These are phyloP conservation scores for Prunus dulcis DNA, from an alignment of 306 rosid species.

Conservation along the genomic window DNA sequence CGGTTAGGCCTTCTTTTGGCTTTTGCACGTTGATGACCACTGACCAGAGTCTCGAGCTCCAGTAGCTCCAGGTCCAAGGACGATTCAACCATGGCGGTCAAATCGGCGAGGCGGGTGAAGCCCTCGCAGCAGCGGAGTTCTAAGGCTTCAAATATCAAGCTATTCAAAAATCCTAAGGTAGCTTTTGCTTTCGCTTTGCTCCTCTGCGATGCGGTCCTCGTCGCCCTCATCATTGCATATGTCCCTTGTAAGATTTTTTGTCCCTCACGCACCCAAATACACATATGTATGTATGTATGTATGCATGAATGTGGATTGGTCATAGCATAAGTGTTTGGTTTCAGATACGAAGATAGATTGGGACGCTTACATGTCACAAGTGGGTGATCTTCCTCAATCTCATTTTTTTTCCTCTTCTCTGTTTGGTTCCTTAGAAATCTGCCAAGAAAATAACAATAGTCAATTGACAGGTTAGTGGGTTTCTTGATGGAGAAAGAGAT, in stretches of 20 bases:
- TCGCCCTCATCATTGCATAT: slow-evolving; percentile 60
- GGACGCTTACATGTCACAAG: slow-evolving; percentile 99
- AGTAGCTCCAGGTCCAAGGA: slow-evolving; percentile 1
- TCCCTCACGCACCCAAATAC: neutral
- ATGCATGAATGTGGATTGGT: neutral
- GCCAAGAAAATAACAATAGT: neutral
- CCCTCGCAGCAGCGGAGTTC: slow-evolving; percentile 25
- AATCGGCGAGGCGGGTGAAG: slow-evolving; percentile 39
- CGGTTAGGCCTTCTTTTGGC: neutral
- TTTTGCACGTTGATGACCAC: neutral
- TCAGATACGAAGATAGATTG: slow-evolving; percentile 96
- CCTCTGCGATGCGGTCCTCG: slow-evolving; percentile 54
- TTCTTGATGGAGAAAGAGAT: slow-evolving; percentile 82
- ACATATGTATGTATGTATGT: neutral
- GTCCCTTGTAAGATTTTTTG: slow-evolving; percentile 62
- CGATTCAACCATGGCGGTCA: slow-evolving; percentile 46
- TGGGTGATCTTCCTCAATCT: neutral
- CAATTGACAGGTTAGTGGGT: slow-evolving; percentile 51
- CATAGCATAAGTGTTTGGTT: slow-evolving; percentile 11
- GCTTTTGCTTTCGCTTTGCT: slow-evolving; percentile 51
- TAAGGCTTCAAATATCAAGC: neutral
- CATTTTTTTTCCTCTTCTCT: neutral
- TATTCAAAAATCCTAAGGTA: slow-evolving; percentile 33
- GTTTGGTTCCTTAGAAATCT: neutral
- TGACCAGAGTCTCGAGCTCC: neutral